Evolutionary conservation across 1,139 yeast species (phyloP).

Genomic region (Yarrowia galli): DNA sequence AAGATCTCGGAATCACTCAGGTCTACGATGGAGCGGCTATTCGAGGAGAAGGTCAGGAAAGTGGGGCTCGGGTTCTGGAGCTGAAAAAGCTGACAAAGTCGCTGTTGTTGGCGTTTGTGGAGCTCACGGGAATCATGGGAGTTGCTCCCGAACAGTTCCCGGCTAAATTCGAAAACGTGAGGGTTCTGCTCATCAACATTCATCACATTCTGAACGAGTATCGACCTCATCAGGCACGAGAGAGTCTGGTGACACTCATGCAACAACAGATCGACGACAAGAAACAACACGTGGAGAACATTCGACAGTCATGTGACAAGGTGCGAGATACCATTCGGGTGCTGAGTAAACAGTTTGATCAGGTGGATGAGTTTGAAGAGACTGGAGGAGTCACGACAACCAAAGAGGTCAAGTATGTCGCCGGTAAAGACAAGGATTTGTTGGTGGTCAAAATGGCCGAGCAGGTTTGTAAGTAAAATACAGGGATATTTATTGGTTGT

Average conservation of each 20-base stretch:
- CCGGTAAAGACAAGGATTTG: constrained; percentile 40
- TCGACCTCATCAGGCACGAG: constrained; percentile 88
- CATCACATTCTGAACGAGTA: constrained; percentile 85
- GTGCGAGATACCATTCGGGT: constrained; percentile 44
- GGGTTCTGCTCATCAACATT: constrained; percentile 77
- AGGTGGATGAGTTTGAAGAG: constrained; percentile 35
- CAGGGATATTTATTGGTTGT: neutral
- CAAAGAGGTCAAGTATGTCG: constrained; percentile 42
- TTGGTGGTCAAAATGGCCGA: constrained; percentile 24
- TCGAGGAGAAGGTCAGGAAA: constrained; percentile 41
- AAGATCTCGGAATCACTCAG: constrained; percentile 72
- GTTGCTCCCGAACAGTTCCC: constrained; percentile 72
- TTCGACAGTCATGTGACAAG: constrained; percentile 45
- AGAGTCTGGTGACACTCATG: constrained; percentile 73
- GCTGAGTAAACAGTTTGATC: constrained; percentile 44
- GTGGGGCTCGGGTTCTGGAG: constrained; percentile 49
- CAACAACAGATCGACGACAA: constrained; percentile 55
- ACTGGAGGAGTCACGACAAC: constrained; percentile 17
- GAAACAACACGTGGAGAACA: constrained; percentile 44
- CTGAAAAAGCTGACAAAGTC: constrained; percentile 74
- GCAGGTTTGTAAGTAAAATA: constrained; percentile 3
- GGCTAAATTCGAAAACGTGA: constrained; percentile 70
- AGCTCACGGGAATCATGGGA: constrained; percentile 74
- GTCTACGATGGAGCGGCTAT: constrained; percentile 55
- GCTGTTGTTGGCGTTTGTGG: constrained; percentile 72